phyloP scores from a whole-genome alignment of 108 stramenopile genomes.

The Cyclotella cryptica region DNA sequence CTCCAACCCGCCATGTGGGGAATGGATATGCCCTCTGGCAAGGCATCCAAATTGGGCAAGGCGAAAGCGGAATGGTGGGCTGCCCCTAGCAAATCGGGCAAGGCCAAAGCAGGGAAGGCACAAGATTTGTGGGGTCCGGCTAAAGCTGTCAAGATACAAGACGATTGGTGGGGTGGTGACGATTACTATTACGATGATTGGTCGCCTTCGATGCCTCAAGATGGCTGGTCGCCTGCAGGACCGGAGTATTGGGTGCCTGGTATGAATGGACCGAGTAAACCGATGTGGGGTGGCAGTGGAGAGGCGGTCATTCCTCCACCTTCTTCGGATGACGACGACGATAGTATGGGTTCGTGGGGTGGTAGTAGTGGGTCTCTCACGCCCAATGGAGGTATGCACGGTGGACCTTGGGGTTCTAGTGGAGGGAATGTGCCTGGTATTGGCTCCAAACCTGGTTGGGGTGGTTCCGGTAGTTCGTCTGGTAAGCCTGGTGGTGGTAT shows the following conservation, averaged over 20 bases:
- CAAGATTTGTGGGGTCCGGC: not conserved
- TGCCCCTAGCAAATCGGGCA: not conserved
- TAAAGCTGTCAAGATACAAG: not conserved
- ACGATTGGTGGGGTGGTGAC: constrained; percentile 7
- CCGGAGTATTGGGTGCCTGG: constrained; percentile 17
- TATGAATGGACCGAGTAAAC: constrained; percentile 14
- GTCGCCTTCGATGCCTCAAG: not conserved
- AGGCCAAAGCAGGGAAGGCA: constrained; percentile 1
- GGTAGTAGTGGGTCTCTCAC: not conserved
- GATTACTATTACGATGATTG: not conserved
- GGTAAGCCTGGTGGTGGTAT: constrained; percentile 19
- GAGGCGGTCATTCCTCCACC: no score
- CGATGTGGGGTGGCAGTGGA: not conserved
- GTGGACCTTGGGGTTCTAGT: not conserved
- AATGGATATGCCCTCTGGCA: not conserved
- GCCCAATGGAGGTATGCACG: not conserved
- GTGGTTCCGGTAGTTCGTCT: constrained; percentile 2
- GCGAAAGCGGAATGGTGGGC: not conserved
- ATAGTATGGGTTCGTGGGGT: not conserved
- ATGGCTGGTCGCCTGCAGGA: no score
- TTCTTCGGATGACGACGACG: not conserved
- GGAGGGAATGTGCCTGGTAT: not conserved
- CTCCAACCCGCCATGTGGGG: no score
- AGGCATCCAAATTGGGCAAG: not conserved
- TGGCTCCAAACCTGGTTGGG: constrained; percentile 6